Evolutionary conservation across 495 filamentous ascomycete species (phyloP).

Genomic region (Aspergillus cavernicola): DNA sequence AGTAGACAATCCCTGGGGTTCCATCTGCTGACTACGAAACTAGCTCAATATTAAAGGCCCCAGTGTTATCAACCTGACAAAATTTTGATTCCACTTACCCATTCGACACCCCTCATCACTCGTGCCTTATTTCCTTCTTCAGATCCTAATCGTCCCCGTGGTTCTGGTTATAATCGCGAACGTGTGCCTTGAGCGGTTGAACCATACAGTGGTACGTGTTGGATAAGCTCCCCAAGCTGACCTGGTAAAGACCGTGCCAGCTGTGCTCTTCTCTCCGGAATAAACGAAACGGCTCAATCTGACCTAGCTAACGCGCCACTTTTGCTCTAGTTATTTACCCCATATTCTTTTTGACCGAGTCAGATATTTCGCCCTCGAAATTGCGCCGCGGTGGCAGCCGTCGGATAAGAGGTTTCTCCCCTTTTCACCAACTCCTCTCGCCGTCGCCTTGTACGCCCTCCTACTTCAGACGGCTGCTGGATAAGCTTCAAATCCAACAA

Average conservation of each 20-base stretch:
- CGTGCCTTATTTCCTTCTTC: background rate
- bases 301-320: background rate
- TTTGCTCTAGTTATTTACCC: background rate
- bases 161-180: background rate
- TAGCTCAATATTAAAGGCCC: conserved; percentile 1
- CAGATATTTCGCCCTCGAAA: background rate
- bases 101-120: background rate
- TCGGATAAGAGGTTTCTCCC: conserved; percentile 19
- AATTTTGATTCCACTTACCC: background rate
- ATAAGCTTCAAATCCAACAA: background rate
- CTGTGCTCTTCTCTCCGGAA: background rate
- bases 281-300: background rate
- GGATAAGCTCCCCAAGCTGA: conserved; percentile 11
- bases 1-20: background rate
- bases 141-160: background rate
- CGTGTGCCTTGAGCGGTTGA: background rate
- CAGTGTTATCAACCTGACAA: background rate
- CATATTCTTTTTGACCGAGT: background rate
- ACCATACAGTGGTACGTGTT: conserved; percentile 11
- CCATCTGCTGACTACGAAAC: conserved; percentile 1
- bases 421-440: conserved; percentile 12
- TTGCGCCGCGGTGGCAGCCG: conserved; percentile 14
- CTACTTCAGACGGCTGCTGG: background rate
- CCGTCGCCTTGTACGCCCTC: background rate
- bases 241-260: background rate